These are phyloP conservation scores for Pestalotiopsis sp. DNA, from an alignment of 2,329 filamentous ascomycete species.

Conservation along the genomic window DNA sequence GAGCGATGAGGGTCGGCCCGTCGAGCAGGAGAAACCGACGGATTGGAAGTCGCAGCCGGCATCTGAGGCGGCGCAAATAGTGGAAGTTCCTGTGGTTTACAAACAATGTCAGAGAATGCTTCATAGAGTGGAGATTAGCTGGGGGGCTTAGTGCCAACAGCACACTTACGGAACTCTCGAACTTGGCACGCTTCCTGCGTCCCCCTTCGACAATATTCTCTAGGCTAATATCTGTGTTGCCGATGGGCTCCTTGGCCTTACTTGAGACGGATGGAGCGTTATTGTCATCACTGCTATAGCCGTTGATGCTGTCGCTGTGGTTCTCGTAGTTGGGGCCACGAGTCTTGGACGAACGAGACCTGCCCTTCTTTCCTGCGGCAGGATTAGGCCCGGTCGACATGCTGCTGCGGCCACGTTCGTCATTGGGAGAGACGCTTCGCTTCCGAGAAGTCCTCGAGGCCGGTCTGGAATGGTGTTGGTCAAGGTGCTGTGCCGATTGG, in stretches of 20 bases:
- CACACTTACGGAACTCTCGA: conserved; percentile 90
- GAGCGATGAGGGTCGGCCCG: conserved; percentile 74
- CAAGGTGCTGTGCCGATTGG: conserved; percentile 51
- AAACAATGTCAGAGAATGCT: conserved; percentile 24
- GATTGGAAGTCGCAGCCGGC: conserved; percentile 91
- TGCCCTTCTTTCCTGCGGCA: conserved; percentile 62
- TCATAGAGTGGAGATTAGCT: conserved; percentile 30
- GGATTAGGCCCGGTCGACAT: conserved; percentile 65
- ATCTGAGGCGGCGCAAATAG: conserved; percentile 94
- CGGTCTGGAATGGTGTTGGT: conserved; percentile 67
- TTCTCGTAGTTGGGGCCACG: conserved; percentile 63
- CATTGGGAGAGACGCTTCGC: conserved; percentile 77
- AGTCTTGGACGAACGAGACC: conserved; percentile 72
- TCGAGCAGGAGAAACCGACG: conserved; percentile 91
- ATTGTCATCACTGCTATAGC: conserved; percentile 87
- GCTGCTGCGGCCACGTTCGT: conserved; percentile 74
- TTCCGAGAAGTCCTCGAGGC: conserved; percentile 72
- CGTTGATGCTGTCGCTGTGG: conserved; percentile 67
- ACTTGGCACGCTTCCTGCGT: conserved; percentile 90
- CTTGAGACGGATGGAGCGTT: conserved; percentile 77
- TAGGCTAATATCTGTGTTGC: conserved; percentile 95
- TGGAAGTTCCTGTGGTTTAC: conserved; percentile 76
- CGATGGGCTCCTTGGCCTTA: conserved; percentile 82
- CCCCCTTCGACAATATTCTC: conserved; percentile 98
- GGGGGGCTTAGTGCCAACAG: conserved; percentile 10